Conservation (phyloP, 768 basidiomycete species). For the Termitomyces sp. region DNA sequence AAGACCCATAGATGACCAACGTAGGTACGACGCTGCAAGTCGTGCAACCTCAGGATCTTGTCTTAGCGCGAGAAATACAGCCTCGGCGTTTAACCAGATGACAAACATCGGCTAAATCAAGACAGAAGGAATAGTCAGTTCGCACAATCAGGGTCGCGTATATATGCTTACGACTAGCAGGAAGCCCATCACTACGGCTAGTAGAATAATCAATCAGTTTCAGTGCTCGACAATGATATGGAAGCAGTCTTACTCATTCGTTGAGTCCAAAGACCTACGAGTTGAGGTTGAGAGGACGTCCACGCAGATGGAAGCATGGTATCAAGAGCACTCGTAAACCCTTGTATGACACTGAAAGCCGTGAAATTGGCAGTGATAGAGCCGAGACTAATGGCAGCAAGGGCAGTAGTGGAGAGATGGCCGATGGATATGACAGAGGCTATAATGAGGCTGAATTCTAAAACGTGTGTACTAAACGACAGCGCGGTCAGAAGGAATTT, state of each 20-base stretch:
- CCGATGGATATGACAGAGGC: slow-evolving; percentile 86
- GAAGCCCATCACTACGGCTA: slow-evolving; percentile 58
- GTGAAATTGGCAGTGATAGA: slow-evolving; percentile 73
- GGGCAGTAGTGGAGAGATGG: slow-evolving; percentile 83
- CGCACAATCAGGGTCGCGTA: neutral
- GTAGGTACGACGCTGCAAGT: slow-evolving; percentile 72
- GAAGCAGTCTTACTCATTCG: slow-evolving; percentile 82
- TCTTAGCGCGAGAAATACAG: slow-evolving; percentile 64
- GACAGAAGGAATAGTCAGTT: slow-evolving; percentile 18
- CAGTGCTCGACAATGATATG: no score
- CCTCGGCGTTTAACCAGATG: slow-evolving; percentile 85
- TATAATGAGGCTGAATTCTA: slow-evolving; percentile 84
- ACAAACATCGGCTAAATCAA: slow-evolving; percentile 42
- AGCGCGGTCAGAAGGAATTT: neutral
- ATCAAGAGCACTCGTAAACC: slow-evolving; percentile 84
- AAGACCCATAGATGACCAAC: slow-evolving; percentile 70
- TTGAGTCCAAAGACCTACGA: slow-evolving; percentile 89
- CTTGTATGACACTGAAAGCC: slow-evolving; percentile 76
- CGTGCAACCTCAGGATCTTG: slow-evolving; percentile 84
- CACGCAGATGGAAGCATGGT: slow-evolving; percentile 93
- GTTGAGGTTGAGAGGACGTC: slow-evolving; percentile 80
- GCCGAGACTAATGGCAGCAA: slow-evolving; percentile 77
- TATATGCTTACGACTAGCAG: slow-evolving; percentile 55
- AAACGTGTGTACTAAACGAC: slow-evolving; percentile 65
- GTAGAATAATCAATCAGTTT: no score